Evolutionary conservation across 257 asterid species (phyloP).

Genomic region (Solanum medicagineum): DNA sequence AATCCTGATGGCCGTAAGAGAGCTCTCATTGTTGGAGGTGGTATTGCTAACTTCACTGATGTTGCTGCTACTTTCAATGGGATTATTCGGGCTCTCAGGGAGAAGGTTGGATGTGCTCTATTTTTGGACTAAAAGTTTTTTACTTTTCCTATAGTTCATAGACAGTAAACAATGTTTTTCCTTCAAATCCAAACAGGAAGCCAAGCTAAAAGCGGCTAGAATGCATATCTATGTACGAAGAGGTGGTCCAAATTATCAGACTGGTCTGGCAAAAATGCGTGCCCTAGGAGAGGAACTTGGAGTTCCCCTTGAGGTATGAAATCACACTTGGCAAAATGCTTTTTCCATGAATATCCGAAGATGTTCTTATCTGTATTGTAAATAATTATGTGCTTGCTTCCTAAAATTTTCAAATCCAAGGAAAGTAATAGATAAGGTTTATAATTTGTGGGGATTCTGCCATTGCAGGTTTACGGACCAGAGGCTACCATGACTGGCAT

Average conservation of each 20-base stretch:
- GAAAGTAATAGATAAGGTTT: background rate
- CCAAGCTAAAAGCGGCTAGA: constrained; percentile 69
- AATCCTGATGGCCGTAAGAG: constrained; percentile 87
- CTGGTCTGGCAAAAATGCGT: constrained; percentile 78
- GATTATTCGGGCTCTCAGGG: constrained; percentile 76
- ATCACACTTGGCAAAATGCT: background rate
- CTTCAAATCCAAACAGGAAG: constrained; percentile 30
- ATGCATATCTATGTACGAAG: constrained; percentile 75
- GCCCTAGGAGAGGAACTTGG: constrained; percentile 71
- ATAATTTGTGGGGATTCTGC: background rate
- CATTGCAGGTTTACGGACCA: constrained; percentile 63
- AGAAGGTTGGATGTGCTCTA: constrained; percentile 42
- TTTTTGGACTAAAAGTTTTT: background rate
- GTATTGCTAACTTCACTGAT: constrained; percentile 88
- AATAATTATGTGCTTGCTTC: background rate
- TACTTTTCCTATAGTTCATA: background rate
- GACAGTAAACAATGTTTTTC: background rate
- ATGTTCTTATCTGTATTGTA: background rate
- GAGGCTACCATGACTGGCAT: constrained; percentile 94
- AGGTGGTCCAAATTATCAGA: constrained; percentile 91
- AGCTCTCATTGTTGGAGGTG: constrained; percentile 87
- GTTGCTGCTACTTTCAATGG: constrained; percentile 92
- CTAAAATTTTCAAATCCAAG: background rate
- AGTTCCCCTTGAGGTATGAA: constrained; percentile 70
- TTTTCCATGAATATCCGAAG: background rate